phyloP scores from a whole-genome alignment of 2,329 filamentous ascomycete genomes.

The Ophiocordyceps camponoti-rufipedis region DNA sequence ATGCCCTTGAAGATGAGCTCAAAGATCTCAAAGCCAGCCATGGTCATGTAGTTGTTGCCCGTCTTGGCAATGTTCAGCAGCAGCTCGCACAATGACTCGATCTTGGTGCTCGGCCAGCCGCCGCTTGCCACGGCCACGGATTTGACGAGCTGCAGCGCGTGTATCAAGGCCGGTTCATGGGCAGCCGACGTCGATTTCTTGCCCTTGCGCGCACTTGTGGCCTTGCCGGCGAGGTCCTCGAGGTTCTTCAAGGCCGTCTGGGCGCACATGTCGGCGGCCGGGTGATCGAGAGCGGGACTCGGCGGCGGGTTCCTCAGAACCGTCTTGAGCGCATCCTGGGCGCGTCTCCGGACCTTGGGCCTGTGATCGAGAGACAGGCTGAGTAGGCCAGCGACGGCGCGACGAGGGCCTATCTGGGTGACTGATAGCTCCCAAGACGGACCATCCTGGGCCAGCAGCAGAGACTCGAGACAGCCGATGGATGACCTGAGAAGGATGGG shows the following conservation, averaged over 20 bases:
- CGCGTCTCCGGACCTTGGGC: slow-evolving; percentile 86
- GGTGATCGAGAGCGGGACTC: slow-evolving; percentile 83
- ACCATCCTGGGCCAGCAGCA: slow-evolving; percentile 76
- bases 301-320: slow-evolving; percentile 75
- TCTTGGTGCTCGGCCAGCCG: slow-evolving; percentile 93
- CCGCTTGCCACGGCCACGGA: slow-evolving; percentile 71
- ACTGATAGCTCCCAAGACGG: slow-evolving; percentile 75
- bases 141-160: slow-evolving; percentile 83
- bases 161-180: slow-evolving; percentile 73
- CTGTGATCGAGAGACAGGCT: slow-evolving; percentile 70
- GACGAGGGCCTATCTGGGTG: slow-evolving; percentile 66
- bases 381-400: slow-evolving; percentile 73
- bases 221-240: slow-evolving; percentile 50
- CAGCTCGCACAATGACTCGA: slow-evolving; percentile 78
- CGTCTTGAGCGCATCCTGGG: slow-evolving; percentile 72
- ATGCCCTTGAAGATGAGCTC: slow-evolving; percentile 92
- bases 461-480: slow-evolving; percentile 84
- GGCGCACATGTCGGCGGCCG: slow-evolving; percentile 89
- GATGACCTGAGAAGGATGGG: slow-evolving; percentile 72
- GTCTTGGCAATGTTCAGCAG: slow-evolving; percentile 76
- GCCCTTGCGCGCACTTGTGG: slow-evolving; percentile 41
- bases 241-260: slow-evolving; percentile 74
- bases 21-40: slow-evolving; percentile 93
- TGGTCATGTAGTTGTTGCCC: slow-evolving; percentile 88
- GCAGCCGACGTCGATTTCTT: slow-evolving; percentile 40